phyloP scores from a whole-genome alignment of 805 yeast species.

The Ogataea henricii region DNA sequence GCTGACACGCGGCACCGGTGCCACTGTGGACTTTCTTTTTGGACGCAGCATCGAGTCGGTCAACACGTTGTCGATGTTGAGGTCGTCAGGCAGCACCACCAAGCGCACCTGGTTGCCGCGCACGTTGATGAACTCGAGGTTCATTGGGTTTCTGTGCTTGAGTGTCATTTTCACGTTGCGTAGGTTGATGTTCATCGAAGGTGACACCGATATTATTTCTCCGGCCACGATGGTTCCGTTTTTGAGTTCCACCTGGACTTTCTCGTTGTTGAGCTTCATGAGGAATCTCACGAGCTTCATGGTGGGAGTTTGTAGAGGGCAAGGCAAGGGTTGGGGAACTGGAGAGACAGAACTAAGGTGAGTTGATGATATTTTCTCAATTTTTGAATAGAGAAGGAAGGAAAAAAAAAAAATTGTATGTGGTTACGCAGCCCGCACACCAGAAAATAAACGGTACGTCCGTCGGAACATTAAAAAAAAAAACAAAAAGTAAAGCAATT shows the following conservation, averaged over 20 bases:
- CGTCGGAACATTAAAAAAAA: background rate
- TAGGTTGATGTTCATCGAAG: slow-evolving; percentile 85
- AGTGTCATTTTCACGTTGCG: slow-evolving; percentile 80
- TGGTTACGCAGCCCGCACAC: background rate
- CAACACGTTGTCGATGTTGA: slow-evolving; percentile 67
- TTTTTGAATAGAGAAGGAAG: too few species aligned
- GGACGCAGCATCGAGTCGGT: slow-evolving; percentile 50
- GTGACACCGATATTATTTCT: slow-evolving; percentile 79
- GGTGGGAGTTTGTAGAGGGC: too few species aligned
- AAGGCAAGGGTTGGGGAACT: too few species aligned
- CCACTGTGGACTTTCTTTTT: slow-evolving; percentile 45
- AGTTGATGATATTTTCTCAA: too few species aligned
- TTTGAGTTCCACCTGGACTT: slow-evolving; percentile 87
- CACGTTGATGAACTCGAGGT: slow-evolving; percentile 76
- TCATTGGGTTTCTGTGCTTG: slow-evolving; percentile 65
- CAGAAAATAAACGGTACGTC: background rate
- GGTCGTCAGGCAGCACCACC: slow-evolving; percentile 80
- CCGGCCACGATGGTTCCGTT: slow-evolving; percentile 89
- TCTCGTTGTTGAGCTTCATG: slow-evolving; percentile 82
- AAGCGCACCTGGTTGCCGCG: slow-evolving; percentile 89
- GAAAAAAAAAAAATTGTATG: too few species aligned
- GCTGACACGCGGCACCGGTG: slow-evolving; percentile 33
- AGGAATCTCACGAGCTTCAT: slow-evolving; percentile 77
- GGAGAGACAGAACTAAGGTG: too few species aligned
- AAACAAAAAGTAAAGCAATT: background rate